These are phyloP conservation scores for Cryptosporidium xiaoi DNA, from an alignment of 169 alveolate species.

Conservation along the genomic window DNA sequence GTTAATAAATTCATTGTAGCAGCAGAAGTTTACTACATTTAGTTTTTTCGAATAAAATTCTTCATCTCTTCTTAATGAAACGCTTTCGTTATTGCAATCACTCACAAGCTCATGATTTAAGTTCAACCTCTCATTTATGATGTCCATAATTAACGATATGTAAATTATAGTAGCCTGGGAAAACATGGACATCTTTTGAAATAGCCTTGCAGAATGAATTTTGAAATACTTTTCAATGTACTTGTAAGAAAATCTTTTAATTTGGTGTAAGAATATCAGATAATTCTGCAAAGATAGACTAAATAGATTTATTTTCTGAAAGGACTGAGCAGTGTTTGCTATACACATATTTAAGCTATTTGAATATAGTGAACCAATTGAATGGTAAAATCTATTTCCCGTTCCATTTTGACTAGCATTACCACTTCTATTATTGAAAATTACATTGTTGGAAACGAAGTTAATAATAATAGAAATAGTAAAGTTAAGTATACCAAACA, in stretches of 20 bases:
- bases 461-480: slow-evolving; percentile 29
- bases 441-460: slow-evolving; percentile 21
- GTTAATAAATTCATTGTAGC: slow-evolving; percentile 42
- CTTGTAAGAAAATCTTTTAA: slow-evolving; percentile 3
- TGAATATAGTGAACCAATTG: background rate
- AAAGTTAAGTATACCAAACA: background rate
- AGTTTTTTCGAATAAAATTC: background rate
- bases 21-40: background rate
- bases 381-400: slow-evolving; percentile 1
- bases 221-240: slow-evolving; percentile 39
- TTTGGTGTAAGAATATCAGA: background rate
- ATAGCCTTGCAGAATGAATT: slow-evolving; percentile 55
- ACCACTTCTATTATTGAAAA: slow-evolving; percentile 4
- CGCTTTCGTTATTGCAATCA: background rate
- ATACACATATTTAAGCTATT: slow-evolving; percentile 13
- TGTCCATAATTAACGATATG: slow-evolving; percentile 17
- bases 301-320: slow-evolving; percentile 31
- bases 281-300: slow-evolving; percentile 30
- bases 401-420: slow-evolving; percentile 1
- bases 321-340: slow-evolving; percentile 54
- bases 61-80: background rate
- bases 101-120: background rate
- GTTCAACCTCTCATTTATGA: slow-evolving; percentile 21
- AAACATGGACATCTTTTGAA: slow-evolving; percentile 53
- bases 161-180: slow-evolving; percentile 26